These are phyloP conservation scores for Penicillium sp. DNA, from an alignment of 2,329 filamentous ascomycete genomes.

Conservation along the genomic window DNA sequence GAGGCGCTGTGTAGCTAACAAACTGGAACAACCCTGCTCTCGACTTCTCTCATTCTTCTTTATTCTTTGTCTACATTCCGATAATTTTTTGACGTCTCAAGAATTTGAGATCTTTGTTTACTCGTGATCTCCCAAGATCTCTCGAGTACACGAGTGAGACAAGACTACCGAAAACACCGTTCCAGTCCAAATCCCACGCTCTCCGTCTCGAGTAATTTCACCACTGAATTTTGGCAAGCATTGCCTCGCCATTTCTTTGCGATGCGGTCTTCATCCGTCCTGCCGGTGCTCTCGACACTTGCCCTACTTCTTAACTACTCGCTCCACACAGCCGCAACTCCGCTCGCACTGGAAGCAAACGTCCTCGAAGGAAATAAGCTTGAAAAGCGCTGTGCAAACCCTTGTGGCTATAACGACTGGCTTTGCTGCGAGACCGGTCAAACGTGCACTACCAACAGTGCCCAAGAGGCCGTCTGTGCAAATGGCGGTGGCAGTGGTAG, in stretches of 20 bases:
- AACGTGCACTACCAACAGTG: conserved; percentile 52
- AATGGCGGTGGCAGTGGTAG: conserved; percentile 23
- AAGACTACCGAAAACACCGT: background rate
- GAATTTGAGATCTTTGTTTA: conserved; percentile 6
- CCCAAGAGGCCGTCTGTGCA: conserved; percentile 51
- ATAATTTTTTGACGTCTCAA: conserved; percentile 5
- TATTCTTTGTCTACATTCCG: conserved; percentile 19
- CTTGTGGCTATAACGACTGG: conserved; percentile 54
- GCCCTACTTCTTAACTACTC: conserved; percentile 26
- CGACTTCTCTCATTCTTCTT: conserved; percentile 15
- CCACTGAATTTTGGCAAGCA: background rate
- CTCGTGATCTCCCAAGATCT: conserved; percentile 15
- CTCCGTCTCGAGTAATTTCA: background rate
- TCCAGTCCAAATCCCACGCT: background rate
- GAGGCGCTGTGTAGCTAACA: conserved; percentile 16
- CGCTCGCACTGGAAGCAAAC: conserved; percentile 28
- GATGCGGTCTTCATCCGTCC: conserved; percentile 32
- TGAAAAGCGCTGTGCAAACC: conserved; percentile 47
- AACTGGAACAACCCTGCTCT: conserved; percentile 16
- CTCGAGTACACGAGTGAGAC: conserved; percentile 13
- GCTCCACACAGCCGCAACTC: conserved; percentile 31
- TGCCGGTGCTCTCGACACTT: conserved; percentile 31
- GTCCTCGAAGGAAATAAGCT: conserved; percentile 20
- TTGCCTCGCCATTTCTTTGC: conserved; percentile 16
- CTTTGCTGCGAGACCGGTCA: conserved; percentile 51